Evolutionary conservation across 1,139 yeast species (phyloP).

Genomic region (Zygosaccharomyces sapae): DNA sequence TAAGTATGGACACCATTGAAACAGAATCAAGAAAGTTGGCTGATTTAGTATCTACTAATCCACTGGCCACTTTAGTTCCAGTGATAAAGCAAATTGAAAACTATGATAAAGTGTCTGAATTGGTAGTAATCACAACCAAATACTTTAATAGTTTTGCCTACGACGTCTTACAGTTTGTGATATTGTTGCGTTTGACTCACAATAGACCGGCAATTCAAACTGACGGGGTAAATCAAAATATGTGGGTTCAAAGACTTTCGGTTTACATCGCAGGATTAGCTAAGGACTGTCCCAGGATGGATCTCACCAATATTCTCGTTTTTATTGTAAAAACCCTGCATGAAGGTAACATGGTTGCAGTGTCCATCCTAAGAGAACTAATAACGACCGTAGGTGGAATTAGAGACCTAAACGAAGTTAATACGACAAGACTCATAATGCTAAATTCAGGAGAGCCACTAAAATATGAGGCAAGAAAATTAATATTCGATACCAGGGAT

Average conservation of each 20-base stretch:
- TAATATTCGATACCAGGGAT: constrained; percentile 61
- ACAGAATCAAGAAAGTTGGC: constrained; percentile 77
- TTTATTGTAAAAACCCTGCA: constrained; percentile 66
- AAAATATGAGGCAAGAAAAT: constrained; percentile 51
- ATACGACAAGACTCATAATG: constrained; percentile 53
- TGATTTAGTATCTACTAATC: constrained; percentile 73
- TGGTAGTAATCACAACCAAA: constrained; percentile 76
- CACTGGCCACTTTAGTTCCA: constrained; percentile 68
- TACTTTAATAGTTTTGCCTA: constrained; percentile 77
- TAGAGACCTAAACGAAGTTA: constrained; percentile 43
- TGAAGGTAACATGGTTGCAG: constrained; percentile 56
- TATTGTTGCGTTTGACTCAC: constrained; percentile 66
- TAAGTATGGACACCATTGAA: constrained; percentile 79
- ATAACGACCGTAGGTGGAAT: constrained; percentile 79
- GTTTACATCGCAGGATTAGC: constrained; percentile 64
- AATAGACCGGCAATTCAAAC: constrained; percentile 66
- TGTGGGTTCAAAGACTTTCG: constrained; percentile 79
- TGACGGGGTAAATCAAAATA: constrained; percentile 78
- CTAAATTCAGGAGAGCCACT: constrained; percentile 63
- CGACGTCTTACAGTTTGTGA: constrained; percentile 76
- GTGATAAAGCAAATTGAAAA: constrained; percentile 77
- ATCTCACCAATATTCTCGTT: constrained; percentile 52
- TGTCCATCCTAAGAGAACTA: constrained; percentile 66
- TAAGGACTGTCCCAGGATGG: constrained; percentile 50
- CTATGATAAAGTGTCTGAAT: constrained; percentile 77